phyloP scores from a whole-genome alignment of 176 grass and related monocot genomes.

The Hyparrhenia diplandra region DNA sequence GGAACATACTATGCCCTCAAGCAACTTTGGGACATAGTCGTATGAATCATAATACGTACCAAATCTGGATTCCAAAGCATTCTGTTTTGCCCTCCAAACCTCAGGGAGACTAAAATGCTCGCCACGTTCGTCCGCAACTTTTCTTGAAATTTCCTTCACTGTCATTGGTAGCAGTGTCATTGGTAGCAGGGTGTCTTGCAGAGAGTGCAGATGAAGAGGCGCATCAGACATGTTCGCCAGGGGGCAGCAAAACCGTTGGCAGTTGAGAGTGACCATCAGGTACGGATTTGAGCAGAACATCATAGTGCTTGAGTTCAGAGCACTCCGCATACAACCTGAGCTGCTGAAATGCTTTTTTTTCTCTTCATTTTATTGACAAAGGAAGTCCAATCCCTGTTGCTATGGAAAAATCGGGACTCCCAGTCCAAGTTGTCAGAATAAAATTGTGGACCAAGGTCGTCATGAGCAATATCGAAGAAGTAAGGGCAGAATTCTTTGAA shows the following conservation, averaged over 20 bases:
- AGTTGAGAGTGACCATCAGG: neutral
- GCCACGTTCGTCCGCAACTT: neutral
- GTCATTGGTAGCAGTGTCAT: too few relatives aligned
- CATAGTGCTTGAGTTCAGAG: neutral
- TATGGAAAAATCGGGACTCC: neutral
- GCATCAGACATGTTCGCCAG: neutral
- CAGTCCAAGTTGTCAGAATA: neutral
- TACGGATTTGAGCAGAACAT: neutral
- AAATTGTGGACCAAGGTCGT: neutral
- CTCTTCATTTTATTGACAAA: neutral
- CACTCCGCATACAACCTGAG: neutral
- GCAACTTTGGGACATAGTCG: slow-evolving; percentile 2
- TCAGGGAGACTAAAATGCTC: neutral
- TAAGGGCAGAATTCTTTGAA: neutral
- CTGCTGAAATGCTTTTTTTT: neutral
- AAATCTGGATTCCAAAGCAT: neutral
- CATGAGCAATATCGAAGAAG: neutral
- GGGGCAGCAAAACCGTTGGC: neutral
- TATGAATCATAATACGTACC: slow-evolving; percentile 24
- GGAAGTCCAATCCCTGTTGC: neutral
- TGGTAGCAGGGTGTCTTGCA: neutral
- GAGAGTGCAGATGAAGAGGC: neutral
- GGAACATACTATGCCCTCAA: neutral
- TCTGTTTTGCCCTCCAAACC: slow-evolving; percentile 11
- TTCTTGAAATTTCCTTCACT: neutral